Percentiles rank a stretch among this genome's conserved stretches.
These are phyloP conservation scores for Cardamine occulta DNA, from an alignment of 345 rosid species.

Conservation along the genomic window DNA sequence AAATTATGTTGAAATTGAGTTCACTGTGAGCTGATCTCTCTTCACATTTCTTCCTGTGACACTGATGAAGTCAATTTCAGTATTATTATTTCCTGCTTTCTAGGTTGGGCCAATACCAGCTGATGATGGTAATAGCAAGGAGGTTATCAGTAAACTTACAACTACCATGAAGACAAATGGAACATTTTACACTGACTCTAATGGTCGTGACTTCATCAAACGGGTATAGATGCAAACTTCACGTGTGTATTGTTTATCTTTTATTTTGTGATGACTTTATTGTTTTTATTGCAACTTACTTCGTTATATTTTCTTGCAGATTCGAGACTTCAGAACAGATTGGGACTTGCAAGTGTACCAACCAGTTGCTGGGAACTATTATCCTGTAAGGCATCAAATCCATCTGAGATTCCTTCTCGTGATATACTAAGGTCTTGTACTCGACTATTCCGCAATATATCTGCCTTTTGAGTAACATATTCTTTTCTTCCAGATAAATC, in stretches of 20 bases:
- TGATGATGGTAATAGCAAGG: constrained; percentile 90
- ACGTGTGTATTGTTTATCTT: constrained; percentile 3
- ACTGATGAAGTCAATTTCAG: constrained; percentile 15
- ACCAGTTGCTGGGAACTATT: constrained; percentile 92
- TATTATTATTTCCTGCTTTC: constrained; percentile 32
- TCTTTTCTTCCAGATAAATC: constrained; percentile 62
- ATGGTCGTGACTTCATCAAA: constrained; percentile 90
- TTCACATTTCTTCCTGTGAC: constrained; percentile 1
- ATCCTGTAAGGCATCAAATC: constrained; percentile 65
- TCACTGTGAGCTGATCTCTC: constrained; percentile 65
- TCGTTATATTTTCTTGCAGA: constrained; percentile 44
- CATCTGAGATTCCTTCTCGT: constrained; percentile 21
- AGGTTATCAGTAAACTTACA: constrained; percentile 69
- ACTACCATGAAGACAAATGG: constrained; percentile 75
- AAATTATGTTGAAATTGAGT: constrained; percentile 91
- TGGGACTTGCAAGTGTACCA: constrained; percentile 88
- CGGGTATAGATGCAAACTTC: constrained; percentile 59
- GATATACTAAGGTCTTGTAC: not conserved
- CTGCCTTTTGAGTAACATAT: constrained; percentile 21
- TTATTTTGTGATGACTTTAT: not conserved
- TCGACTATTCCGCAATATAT: constrained; percentile 6
- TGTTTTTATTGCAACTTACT: not conserved
- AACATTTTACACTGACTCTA: constrained; percentile 91
- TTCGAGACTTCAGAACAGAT: constrained; percentile 82
- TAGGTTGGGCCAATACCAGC: constrained; percentile 94